phyloP scores from a whole-genome alignment of 345 rosid genomes.

The Gossypioides kirkii region DNA sequence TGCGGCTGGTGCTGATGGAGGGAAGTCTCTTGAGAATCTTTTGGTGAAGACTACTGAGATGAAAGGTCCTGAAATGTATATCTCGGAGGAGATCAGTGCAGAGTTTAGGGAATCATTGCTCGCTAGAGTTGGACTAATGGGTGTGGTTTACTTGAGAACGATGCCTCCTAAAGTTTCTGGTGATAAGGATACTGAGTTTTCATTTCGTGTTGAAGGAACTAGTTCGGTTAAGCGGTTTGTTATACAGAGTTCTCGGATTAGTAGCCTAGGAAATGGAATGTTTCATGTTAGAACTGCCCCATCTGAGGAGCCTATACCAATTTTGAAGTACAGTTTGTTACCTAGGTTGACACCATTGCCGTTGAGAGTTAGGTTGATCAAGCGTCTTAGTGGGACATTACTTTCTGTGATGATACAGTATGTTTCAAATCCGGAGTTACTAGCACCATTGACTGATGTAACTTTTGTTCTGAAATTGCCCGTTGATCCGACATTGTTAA shows the following conservation, averaged over 20 bases:
- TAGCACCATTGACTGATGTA: constrained; percentile 57
- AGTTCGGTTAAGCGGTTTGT: constrained; percentile 67
- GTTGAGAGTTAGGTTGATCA: constrained; percentile 74
- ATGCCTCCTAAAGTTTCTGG: constrained; percentile 68
- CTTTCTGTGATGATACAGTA: constrained; percentile 98
- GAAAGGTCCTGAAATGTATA: constrained; percentile 94
- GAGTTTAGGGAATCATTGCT: constrained; percentile 96
- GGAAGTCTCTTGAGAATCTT: constrained; percentile 58
- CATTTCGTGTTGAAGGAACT: constrained; percentile 77
- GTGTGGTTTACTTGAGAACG: constrained; percentile 80
- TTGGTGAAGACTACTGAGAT: constrained; percentile 75
- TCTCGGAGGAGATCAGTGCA: constrained; percentile 78
- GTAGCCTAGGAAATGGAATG: constrained; percentile 84
- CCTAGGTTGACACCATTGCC: constrained; percentile 88
- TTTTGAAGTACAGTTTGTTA: constrained; percentile 79
- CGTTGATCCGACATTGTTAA: constrained; percentile 84
- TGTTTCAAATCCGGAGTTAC: constrained; percentile 77
- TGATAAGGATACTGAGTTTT: constrained; percentile 86
- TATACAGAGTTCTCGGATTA: constrained; percentile 62
- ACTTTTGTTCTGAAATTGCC: constrained; percentile 87
- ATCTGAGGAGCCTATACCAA: constrained; percentile 85
- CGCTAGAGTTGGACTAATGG: constrained; percentile 89
- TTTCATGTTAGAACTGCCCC: constrained; percentile 90
- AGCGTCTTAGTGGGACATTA: constrained; percentile 81
- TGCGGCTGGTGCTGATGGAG: constrained; percentile 41